Evolutionary conservation across 1,284 basidiomycete species (phyloP), one percentile per base, ranked within the genome.

Genomic region (Lignosus rhinocerotis): DNA sequence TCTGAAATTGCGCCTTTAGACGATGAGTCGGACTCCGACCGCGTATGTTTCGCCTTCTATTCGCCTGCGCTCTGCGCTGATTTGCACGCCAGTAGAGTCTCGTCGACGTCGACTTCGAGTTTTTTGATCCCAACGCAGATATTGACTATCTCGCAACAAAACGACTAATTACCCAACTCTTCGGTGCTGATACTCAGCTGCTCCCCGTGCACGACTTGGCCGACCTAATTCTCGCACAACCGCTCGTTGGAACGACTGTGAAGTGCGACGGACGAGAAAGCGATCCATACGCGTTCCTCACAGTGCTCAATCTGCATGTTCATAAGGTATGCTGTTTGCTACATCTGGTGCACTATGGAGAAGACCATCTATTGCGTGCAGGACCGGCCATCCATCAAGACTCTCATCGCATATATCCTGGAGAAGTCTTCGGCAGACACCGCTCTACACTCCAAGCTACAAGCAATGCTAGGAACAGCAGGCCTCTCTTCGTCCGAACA

Each of bases 71-170:
- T 36, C 31, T 42, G 45, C 54, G 34, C 59, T 62, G 48, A 56
- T 49, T 55, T 38, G 52, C 41, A 48, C 59, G 61, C 65, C 62
- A 76, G 73, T 75, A 84, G 82, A 80, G 78, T 72, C 78, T 87
- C 74, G 79, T 92, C 70, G 84, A 96, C 73, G 90, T 97, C 67
- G 88, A 93, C 69, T 96, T 97, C 70, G 94, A 96, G 67, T 97
- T 96, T 73, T 94, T 92, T 80, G 88, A 92, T 73, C 85, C 93
- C 4, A 88, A 92, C 66, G 83, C 90, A 1, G 80, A 82, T 47
- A 80, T 93, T 60, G 94, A 98, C 77, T 95, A 90, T 74, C 86
- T 91, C 62, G 92, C 93, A 1, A 77, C 95, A 70, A 93, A 94
- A 68, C 83, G 90, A 0, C 82, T 97, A 4, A 75, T 95, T 2